Evolutionary conservation across 345 rosid genomes (phyloP).

Genomic region (Zanthoxylum bungeanum): DNA sequence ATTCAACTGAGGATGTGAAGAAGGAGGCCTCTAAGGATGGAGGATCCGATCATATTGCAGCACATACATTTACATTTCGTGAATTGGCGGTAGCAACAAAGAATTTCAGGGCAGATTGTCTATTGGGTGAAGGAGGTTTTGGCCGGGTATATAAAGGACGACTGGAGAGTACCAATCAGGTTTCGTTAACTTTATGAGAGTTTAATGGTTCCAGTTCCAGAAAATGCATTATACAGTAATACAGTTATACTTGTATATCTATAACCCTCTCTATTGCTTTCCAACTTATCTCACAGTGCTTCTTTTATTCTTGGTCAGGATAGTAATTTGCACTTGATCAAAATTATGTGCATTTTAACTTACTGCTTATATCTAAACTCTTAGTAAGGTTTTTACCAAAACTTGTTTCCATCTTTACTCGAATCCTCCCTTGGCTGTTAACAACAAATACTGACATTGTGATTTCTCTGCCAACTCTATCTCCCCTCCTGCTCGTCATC

Average conservation of each 20-base stretch:
- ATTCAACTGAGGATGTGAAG: constrained; percentile 25
- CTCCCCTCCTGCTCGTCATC: background rate
- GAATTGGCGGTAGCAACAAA: constrained; percentile 67
- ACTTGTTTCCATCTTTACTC: background rate
- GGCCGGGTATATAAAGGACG: constrained; percentile 70
- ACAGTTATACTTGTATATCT: background rate
- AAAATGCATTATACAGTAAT: constrained; percentile 1
- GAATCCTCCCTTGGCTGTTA: too few relatives aligned
- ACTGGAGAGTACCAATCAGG: constrained; percentile 59
- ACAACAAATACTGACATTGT: background rate
- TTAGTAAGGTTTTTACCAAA: background rate
- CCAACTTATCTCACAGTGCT: background rate
- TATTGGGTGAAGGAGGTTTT: constrained; percentile 73
- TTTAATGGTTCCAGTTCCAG: constrained; percentile 9
- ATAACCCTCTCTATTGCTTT: background rate
- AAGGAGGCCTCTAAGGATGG: constrained; percentile 45
- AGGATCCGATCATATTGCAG: constrained; percentile 50
- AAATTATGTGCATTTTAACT: background rate
- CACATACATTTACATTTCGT: constrained; percentile 59
- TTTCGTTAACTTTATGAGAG: constrained; percentile 20
- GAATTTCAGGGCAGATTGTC: constrained; percentile 66
- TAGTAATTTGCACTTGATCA: background rate
- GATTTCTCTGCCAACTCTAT: background rate
- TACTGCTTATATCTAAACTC: background rate
- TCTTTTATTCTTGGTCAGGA: background rate